These are phyloP conservation scores for Tolypocladium pustulatum DNA, from an alignment of 2,329 filamentous ascomycete species.

Conservation along the genomic window DNA sequence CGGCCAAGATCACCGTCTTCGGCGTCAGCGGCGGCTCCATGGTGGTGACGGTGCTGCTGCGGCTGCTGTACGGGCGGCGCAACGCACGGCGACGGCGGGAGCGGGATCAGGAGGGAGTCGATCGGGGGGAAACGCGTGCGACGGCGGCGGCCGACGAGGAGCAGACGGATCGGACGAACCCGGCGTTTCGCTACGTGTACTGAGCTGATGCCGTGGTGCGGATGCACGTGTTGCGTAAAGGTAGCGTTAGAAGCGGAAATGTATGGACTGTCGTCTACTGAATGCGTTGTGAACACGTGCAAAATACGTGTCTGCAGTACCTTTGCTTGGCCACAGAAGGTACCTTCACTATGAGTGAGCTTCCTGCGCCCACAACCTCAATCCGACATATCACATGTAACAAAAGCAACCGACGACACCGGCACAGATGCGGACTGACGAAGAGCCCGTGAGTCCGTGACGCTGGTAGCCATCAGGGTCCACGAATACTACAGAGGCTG, in stretches of 20 bases:
- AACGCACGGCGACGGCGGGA: conserved; percentile 21
- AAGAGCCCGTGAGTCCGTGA: neutral
- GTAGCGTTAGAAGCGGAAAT: neutral
- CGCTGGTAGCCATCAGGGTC: neutral
- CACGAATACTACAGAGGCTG: neutral
- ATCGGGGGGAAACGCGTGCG: conserved; percentile 17
- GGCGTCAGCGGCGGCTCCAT: conserved; percentile 28
- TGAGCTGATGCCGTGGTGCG: conserved; percentile 1
- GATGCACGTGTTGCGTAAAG: neutral
- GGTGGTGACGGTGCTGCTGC: conserved; percentile 21
- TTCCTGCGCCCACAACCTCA: too few relatives aligned
- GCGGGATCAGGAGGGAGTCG: conserved; percentile 15
- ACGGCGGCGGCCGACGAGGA: conserved; percentile 11
- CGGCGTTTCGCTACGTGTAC: conserved; percentile 12
- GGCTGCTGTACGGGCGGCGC: conserved; percentile 20
- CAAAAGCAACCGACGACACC: neutral
- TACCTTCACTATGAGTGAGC: too few relatives aligned
- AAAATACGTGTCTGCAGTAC: too few relatives aligned
- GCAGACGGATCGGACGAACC: conserved; percentile 22
- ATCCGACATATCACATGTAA: too few relatives aligned
- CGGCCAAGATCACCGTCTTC: conserved; percentile 37
- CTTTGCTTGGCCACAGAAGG: too few relatives aligned
- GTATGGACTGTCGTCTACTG: neutral
- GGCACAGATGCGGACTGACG: neutral
- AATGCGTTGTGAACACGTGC: neutral